A percentile compares a stretch with the other conserved stretches of the same genome.
Evolutionary conservation across 1,139 yeast genomes (phyloP).

Genomic region (Kluyveromyces marxianus): DNA sequence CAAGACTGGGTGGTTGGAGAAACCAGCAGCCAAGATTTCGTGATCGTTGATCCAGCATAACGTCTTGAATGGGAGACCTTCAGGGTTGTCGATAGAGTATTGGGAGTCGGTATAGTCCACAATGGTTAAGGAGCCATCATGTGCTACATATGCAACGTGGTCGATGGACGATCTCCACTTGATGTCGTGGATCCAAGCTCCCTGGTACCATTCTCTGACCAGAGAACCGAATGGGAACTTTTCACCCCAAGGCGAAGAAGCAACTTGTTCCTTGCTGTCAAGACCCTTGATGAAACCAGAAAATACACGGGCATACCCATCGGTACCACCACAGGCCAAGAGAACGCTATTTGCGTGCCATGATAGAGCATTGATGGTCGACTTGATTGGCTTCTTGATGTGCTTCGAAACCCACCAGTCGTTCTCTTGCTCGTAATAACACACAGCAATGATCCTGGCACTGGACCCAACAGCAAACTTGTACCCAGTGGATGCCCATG

Average conservation of each 20-base stretch:
- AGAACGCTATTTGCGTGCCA: constrained; percentile 96
- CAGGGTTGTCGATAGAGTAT: constrained; percentile 68
- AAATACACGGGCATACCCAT: constrained; percentile 89
- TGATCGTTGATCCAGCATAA: constrained; percentile 59
- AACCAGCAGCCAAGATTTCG: constrained; percentile 81
- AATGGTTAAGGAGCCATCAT: constrained; percentile 68
- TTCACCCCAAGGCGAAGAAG: constrained; percentile 83
- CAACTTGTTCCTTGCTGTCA: constrained; percentile 66
- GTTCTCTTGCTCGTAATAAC: constrained; percentile 91
- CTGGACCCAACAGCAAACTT: constrained; percentile 98
- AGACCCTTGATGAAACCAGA: constrained; percentile 89
- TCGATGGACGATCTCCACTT: constrained; percentile 78
- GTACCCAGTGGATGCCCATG: constrained; percentile 88
- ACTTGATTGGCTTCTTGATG: constrained; percentile 84
- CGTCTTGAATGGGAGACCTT: constrained; percentile 75
- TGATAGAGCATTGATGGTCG: constrained; percentile 74
- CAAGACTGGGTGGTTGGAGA: constrained; percentile 83
- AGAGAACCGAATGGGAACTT: constrained; percentile 92
- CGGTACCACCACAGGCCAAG: constrained; percentile 87
- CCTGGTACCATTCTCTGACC: constrained; percentile 78
- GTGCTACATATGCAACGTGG: constrained; percentile 69
- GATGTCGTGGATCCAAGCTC: constrained; percentile 92
- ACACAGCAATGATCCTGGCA: constrained; percentile 88
- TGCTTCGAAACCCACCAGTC: constrained; percentile 99
- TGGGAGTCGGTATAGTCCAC: constrained; percentile 39